Evolutionary conservation across 306 rosid genomes (phyloP).

Genomic region (Corylus avellana): DNA sequence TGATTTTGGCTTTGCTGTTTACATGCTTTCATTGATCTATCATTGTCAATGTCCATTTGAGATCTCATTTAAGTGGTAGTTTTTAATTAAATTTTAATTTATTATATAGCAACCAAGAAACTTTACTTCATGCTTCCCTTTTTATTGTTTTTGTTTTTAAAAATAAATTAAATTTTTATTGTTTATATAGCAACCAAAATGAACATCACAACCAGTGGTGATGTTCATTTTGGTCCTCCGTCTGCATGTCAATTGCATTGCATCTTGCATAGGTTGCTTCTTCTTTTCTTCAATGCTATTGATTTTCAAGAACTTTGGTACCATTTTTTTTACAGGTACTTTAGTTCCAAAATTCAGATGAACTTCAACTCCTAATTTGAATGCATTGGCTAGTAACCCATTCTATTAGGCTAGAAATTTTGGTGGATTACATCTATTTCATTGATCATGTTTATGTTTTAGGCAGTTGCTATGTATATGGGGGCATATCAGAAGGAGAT

Average conservation of each 20-base stretch:
- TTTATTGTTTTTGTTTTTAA: background rate
- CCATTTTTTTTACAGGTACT: background rate
- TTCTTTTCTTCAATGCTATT: constrained; percentile 4
- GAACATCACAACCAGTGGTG: background rate
- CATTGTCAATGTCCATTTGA: constrained; percentile 1
- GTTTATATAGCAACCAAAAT: no score
- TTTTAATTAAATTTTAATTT: background rate
- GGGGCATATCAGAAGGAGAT: constrained; percentile 4
- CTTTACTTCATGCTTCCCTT: background rate
- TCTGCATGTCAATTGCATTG: constrained; percentile 2
- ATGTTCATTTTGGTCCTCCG: constrained; percentile 12
- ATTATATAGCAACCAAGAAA: background rate
- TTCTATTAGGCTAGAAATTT: constrained; percentile 1
- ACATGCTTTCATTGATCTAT: background rate
- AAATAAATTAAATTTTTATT: no score
- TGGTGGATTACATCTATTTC: background rate
- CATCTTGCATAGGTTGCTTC: background rate
- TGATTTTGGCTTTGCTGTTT: background rate
- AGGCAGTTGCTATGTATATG: background rate
- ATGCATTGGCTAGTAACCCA: constrained; percentile 8
- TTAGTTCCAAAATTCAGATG: background rate
- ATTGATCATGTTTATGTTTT: background rate
- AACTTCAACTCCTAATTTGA: constrained; percentile 2
- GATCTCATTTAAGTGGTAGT: background rate
- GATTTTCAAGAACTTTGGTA: background rate